These are phyloP conservation scores for Aurifilum marmelostoma DNA, from an alignment of 2,329 filamentous ascomycete species.

Conservation along the genomic window DNA sequence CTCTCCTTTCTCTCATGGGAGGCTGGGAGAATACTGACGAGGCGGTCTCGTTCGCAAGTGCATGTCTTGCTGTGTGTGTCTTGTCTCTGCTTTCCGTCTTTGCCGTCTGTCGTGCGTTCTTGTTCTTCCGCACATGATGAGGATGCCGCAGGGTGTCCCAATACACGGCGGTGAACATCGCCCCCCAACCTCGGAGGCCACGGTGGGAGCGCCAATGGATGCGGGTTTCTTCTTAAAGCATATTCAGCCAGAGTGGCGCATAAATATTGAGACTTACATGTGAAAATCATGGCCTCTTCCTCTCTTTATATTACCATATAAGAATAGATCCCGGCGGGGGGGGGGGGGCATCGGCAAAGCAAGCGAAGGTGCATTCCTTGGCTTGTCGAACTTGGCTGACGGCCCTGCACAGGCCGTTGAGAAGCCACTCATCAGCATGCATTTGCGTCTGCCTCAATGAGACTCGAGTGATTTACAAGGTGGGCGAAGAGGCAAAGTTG, in stretches of 20 bases:
- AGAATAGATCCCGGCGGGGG: slow-evolving; percentile 2
- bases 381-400: slow-evolving; percentile 10
- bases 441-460: slow-evolving; percentile 12
- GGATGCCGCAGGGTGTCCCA: background rate
- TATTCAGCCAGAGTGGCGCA: slow-evolving; percentile 15
- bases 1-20: background rate
- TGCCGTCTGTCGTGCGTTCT: background rate
- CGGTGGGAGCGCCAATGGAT: slow-evolving; percentile 8
- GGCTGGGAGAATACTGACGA: slow-evolving; percentile 14
- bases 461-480: slow-evolving; percentile 15
- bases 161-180: background rate
- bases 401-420: slow-evolving; percentile 15
- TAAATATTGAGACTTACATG: slow-evolving; percentile 15
- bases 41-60: slow-evolving; percentile 11
- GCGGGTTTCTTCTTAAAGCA: slow-evolving; percentile 1
- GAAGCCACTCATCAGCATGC: slow-evolving; percentile 9
- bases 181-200: background rate
- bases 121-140: background rate
- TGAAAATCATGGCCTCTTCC: background rate
- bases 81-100: slow-evolving; percentile 10
- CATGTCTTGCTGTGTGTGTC: slow-evolving; percentile 15
- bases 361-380: slow-evolving; percentile 3
- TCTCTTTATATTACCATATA: background rate
- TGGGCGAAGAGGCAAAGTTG: slow-evolving; percentile 19
- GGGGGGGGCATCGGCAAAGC: background rate